Percentiles rank a stretch among this genome's conserved stretches.
These are phyloP conservation scores for Cylindrodendrum hubeiense DNA, from an alignment of 2,329 filamentous ascomycete species.

Conservation along the genomic window DNA sequence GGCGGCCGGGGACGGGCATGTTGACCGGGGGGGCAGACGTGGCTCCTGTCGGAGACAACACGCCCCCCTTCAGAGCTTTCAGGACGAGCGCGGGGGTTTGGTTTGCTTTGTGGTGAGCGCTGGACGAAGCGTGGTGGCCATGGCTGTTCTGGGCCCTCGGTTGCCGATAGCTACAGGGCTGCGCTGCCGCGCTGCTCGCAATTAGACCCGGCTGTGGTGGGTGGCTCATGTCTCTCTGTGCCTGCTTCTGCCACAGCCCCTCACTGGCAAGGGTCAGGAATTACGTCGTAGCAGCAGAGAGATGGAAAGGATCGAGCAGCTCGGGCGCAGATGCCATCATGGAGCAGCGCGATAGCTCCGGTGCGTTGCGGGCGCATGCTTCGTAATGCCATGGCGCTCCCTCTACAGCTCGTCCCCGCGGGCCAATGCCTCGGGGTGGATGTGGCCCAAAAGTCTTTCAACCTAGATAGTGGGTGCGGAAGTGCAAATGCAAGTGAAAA, in stretches of 20 bases:
- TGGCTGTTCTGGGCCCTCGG: constrained; percentile 25
- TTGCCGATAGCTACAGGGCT: constrained; percentile 16
- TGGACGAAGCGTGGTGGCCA: constrained; percentile 9
- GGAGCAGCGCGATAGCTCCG: constrained; percentile 2
- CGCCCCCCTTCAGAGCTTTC: constrained; percentile 25
- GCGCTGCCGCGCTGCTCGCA: neutral
- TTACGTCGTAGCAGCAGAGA: too few relatives aligned
- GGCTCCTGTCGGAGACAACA: constrained; percentile 41
- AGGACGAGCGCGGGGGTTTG: constrained; percentile 8
- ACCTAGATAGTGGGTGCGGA: neutral
- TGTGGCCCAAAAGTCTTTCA: neutral
- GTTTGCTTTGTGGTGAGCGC: constrained; percentile 2
- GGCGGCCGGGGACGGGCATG: constrained; percentile 23
- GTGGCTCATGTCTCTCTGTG: neutral
- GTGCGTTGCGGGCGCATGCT: constrained; percentile 13
- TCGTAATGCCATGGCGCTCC: neutral
- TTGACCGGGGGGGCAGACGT: constrained; percentile 38
- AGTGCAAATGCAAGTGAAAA: constrained; percentile 1
- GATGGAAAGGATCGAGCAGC: neutral
- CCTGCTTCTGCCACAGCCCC: neutral
- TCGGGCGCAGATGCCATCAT: neutral
- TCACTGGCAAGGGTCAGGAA: neutral
- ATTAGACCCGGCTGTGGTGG: neutral
- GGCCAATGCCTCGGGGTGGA: constrained; percentile 7
- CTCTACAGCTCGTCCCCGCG: constrained; percentile 2